These are phyloP conservation scores for Hansfordia pulvinata DNA, from an alignment of 2,329 filamentous ascomycete genomes.

Conservation along the genomic window DNA sequence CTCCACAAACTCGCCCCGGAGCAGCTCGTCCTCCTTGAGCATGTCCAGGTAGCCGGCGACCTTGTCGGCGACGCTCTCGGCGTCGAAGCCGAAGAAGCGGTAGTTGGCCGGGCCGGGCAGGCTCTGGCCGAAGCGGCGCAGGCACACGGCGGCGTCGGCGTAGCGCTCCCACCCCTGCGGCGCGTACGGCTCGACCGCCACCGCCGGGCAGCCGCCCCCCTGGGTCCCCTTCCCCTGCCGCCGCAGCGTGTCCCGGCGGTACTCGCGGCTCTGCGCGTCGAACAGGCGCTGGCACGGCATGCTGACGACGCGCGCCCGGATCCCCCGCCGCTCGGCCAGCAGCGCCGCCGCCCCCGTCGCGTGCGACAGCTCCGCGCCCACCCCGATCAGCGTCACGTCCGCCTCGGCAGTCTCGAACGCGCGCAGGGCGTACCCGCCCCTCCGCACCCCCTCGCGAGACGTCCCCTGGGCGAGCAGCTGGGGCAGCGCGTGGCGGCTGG, in stretches of 20 bases:
- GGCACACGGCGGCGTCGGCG: slow-evolving; percentile 38
- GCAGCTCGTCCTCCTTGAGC: slow-evolving; percentile 14
- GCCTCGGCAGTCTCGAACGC: slow-evolving; percentile 18
- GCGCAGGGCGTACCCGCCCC: slow-evolving; percentile 25
- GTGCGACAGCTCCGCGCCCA: slow-evolving; percentile 23
- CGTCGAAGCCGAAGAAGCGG: slow-evolving; percentile 40
- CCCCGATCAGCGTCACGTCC: slow-evolving; percentile 23
- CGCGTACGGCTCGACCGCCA: slow-evolving; percentile 48
- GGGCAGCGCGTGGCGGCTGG: slow-evolving; percentile 23
- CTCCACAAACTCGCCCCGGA: slow-evolving; percentile 16
- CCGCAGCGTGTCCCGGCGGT: slow-evolving; percentile 29
- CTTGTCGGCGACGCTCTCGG: slow-evolving; percentile 23
- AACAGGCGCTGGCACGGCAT: slow-evolving; percentile 31
- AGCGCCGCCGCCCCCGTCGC: slow-evolving; percentile 25
- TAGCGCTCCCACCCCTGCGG: slow-evolving; percentile 47
- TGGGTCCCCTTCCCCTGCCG: no score
- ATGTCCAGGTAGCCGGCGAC: slow-evolving; percentile 15
- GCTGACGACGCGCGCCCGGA: slow-evolving; percentile 25
- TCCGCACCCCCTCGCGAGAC: slow-evolving; percentile 19
- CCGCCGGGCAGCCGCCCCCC: slow-evolving; percentile 30
- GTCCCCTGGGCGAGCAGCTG: slow-evolving; percentile 16
- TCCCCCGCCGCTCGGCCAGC: slow-evolving; percentile 19
- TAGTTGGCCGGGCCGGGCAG: slow-evolving; percentile 40
- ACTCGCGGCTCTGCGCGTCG: slow-evolving; percentile 25
- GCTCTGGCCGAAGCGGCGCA: slow-evolving; percentile 41